These are phyloP conservation scores for Suhomyces prunicola DNA, from an alignment of 805 yeast species.

Conservation along the genomic window DNA sequence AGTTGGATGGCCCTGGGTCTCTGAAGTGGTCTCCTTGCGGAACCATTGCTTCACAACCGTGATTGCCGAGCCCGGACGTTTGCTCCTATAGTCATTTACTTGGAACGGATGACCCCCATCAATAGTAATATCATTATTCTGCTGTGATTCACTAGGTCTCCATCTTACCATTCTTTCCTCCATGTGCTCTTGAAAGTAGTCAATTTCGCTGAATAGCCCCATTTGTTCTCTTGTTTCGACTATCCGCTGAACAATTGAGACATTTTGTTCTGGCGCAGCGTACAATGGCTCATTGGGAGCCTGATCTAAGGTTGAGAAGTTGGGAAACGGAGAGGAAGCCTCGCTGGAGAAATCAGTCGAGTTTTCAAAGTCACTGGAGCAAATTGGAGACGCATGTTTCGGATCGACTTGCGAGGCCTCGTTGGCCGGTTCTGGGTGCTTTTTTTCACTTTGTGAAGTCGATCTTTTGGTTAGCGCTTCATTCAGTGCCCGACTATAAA, in stretches of 20 bases:
- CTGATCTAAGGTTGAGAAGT: conserved; percentile 6
- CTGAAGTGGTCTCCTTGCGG: neutral
- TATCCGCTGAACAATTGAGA: neutral
- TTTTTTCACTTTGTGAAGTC: neutral
- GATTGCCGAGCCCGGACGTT: neutral
- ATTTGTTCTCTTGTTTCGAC: neutral
- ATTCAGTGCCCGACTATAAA: neutral
- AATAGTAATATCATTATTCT: conserved; percentile 22
- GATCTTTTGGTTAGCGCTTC: neutral
- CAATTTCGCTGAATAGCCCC: conserved; percentile 3
- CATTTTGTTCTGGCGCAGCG: conserved; percentile 5
- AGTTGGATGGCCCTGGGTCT: neutral
- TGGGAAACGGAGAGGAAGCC: conserved; percentile 7
- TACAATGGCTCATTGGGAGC: conserved; percentile 20
- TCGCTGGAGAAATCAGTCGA: neutral
- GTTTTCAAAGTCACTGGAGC: neutral
- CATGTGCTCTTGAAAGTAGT: conserved; percentile 23
- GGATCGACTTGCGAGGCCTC: too few relatives aligned
- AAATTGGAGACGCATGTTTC: neutral
- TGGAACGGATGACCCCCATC: conserved; percentile 29
- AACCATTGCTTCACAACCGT: neutral
- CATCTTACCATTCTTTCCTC: conserved; percentile 31
- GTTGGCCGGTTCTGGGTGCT: neutral
- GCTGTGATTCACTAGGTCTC: conserved; percentile 33
- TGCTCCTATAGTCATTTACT: neutral